phyloP scores from a whole-genome alignment of 192 early-diverging fungal genomes.

The Backusella sp. region DNA sequence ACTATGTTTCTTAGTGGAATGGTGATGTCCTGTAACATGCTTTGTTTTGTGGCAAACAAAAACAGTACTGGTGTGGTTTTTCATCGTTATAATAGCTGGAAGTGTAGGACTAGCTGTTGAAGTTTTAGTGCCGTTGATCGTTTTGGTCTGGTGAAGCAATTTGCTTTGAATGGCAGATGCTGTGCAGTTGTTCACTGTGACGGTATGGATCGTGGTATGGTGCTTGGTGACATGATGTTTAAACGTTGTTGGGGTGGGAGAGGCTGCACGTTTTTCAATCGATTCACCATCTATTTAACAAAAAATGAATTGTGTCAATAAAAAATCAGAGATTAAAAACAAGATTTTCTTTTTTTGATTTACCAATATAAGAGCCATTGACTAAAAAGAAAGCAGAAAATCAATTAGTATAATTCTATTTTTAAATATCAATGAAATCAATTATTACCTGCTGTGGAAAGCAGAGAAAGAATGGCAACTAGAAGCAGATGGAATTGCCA shows the following conservation, averaged over 20 bases:
- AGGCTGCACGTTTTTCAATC: not conserved
- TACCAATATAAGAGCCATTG: not conserved
- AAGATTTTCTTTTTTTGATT: not conserved
- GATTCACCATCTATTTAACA: not conserved
- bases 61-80: not conserved
- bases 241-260: not conserved
- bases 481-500: not conserved
- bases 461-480: not conserved
- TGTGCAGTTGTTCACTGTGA: not conserved
- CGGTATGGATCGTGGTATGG: not conserved
- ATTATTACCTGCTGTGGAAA: not conserved
- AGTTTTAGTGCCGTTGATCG: not conserved
- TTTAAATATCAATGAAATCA: not conserved
- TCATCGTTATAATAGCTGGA: not conserved
- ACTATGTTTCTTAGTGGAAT: not conserved
- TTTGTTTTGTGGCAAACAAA: not conserved
- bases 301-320: not conserved
- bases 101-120: not conserved
- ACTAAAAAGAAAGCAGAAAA: not conserved
- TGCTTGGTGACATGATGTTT: not conserved
- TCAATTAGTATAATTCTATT: not conserved
- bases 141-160: not conserved
- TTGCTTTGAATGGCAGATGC: not conserved
- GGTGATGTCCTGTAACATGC: not conserved
- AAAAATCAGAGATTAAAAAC: not conserved